Percentiles rank a stretch among this genome's conserved stretches.
phyloP scores from a whole-genome alignment of 2,329 filamentous ascomycete genomes.

The Stachybotrys elegans region DNA sequence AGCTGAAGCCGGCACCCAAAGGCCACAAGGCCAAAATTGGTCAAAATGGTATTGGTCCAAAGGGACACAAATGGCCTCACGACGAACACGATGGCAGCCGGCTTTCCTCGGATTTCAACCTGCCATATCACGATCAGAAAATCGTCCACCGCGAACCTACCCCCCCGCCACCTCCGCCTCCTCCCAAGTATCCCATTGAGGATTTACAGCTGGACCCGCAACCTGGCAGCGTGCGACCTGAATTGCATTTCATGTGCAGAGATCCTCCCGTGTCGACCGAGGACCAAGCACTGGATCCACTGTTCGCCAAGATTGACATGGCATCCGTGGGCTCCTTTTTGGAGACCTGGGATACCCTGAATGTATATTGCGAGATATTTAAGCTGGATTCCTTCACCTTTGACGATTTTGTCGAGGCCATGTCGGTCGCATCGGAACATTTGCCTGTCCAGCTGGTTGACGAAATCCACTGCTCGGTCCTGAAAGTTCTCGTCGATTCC shows the following conservation, averaged over 20 bases:
- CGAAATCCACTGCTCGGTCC: slow-evolving; percentile 84
- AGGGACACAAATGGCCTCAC: slow-evolving; percentile 37
- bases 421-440: slow-evolving; percentile 70
- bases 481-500: slow-evolving; percentile 78
- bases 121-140: slow-evolving; percentile 30
- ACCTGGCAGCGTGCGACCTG: slow-evolving; percentile 62
- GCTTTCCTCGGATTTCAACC: neutral
- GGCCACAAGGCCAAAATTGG: slow-evolving; percentile 56
- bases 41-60: slow-evolving; percentile 25
- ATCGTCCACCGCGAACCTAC: slow-evolving; percentile 28
- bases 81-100: neutral
- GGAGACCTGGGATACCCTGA: slow-evolving; percentile 94
- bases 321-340: slow-evolving; percentile 79
- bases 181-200: slow-evolving; percentile 92
- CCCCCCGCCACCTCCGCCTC: slow-evolving; percentile 47
- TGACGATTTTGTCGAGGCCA: slow-evolving; percentile 88
- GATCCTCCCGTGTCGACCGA: slow-evolving; percentile 51
- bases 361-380: slow-evolving; percentile 96
- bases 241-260: slow-evolving; percentile 70
- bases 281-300: slow-evolving; percentile 21
- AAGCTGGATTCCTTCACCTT: slow-evolving; percentile 95
- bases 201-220: slow-evolving; percentile 77
- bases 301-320: slow-evolving; percentile 60
- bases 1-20: slow-evolving; percentile 70
- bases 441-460: slow-evolving; percentile 78